Base-by-base conservation (phyloP, 805 yeast species). In the Wickerhamiella lipophila region DNA sequence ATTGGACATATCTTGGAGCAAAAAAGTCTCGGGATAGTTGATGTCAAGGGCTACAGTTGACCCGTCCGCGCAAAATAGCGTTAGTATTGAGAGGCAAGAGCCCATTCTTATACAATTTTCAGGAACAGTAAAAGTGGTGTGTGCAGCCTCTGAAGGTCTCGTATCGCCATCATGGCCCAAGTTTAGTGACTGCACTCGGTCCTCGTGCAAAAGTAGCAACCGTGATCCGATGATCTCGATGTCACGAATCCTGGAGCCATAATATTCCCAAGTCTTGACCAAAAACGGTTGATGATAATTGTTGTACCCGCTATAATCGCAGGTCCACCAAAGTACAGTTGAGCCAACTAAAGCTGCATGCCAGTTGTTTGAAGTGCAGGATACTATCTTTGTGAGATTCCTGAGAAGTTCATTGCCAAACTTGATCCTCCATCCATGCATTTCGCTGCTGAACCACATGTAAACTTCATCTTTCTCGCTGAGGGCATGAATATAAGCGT, bases 391-490 rank as follows among this genome's bases (percentile, higher is more conserved):
- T 3, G 11, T 13, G 35, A 45, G 22, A 11, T 45, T n/a, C 21
- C 9, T 34, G 29, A 45, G 35, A 35, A 12, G n/a, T n/a, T 22
- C 42, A 8, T 12, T 9, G n/a, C 35, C 42, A 27, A 45, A 45
- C 16, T 12, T 18, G 22, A 45, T 22, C 11, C 36, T 32, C 42
- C 40, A 35, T 5, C 48, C 48, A 12, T 15, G 42, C 48, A 45
- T 45, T 8, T 36, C 48, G 41, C 41, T 32, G 36, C 27, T 21
- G 27, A 30, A 45, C 48, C 48, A 45, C 48, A 45, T 13, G 23
- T 26, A 45, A 2, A 45, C 25, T 42, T 35, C 42, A 27, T 45
- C 18, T 21, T 23, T 34, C 16, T 45, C 48, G 26, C 42, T 22
- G 12, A 35, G 22, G 32, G 48, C 48, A 18, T 45, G 42, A 34